These are phyloP conservation scores for Russula foetens DNA, from an alignment of 768 basidiomycete genomes.

Conservation along the genomic window DNA sequence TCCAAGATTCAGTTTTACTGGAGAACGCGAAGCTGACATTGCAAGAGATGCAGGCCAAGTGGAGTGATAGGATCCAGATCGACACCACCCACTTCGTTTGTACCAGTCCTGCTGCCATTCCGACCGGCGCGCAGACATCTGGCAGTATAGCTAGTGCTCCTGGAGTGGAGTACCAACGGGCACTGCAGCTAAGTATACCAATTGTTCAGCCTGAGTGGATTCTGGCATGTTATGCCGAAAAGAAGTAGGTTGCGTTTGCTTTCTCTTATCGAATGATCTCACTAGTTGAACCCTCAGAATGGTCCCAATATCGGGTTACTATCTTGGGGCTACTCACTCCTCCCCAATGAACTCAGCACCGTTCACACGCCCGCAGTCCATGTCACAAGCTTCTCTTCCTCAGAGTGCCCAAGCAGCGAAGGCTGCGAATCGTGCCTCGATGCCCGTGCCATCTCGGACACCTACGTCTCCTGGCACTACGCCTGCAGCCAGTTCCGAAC, in stretches of 20 bases:
- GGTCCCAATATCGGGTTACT: slow-evolving; percentile 77
- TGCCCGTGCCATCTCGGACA: slow-evolving; percentile 51
- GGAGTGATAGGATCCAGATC: slow-evolving; percentile 90
- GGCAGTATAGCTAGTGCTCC: slow-evolving; percentile 51
- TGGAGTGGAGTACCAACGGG: slow-evolving; percentile 90
- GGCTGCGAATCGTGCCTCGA: slow-evolving; percentile 52
- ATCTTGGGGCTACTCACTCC: slow-evolving; percentile 61
- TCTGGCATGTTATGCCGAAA: slow-evolving; percentile 77
- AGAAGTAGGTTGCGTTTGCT: slow-evolving; percentile 46
- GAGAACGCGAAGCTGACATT: slow-evolving; percentile 79
- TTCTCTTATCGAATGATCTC: neutral
- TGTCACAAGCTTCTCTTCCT: slow-evolving; percentile 59
- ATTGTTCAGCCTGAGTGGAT: slow-evolving; percentile 95
- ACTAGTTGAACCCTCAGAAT: slow-evolving; percentile 42
- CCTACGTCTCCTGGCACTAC: slow-evolving; percentile 33
- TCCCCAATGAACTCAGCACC: slow-evolving; percentile 33
- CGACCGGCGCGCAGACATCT: slow-evolving; percentile 45
- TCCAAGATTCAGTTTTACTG: slow-evolving; percentile 67
- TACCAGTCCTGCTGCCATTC: slow-evolving; percentile 74
- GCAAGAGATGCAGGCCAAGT: slow-evolving; percentile 79
- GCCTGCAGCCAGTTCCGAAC: slow-evolving; percentile 30
- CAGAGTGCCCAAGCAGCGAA: slow-evolving; percentile 26
- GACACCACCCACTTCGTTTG: slow-evolving; percentile 99
- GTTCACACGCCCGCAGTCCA: slow-evolving; percentile 57
- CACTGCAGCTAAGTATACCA: slow-evolving; percentile 87